Evolutionary conservation across 768 basidiomycete species (phyloP).

Genomic region (Candolleomyces aberdarensis): DNA sequence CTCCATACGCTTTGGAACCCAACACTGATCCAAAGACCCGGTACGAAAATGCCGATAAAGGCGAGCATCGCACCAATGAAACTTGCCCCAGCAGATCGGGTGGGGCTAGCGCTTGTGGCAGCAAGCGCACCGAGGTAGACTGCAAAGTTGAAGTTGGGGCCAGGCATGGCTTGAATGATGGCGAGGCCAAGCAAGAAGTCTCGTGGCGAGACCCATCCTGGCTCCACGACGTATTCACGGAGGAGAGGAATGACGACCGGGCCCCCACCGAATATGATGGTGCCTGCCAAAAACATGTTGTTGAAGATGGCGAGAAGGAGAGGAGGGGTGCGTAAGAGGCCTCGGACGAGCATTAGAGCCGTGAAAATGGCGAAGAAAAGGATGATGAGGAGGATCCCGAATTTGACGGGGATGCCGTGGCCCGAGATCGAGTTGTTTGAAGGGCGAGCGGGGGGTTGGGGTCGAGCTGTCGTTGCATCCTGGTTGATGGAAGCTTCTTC

Average conservation of each 20-base stretch:
- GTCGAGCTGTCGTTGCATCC: background rate
- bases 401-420: conserved; percentile 24
- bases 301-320: conserved; percentile 36
- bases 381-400: conserved; percentile 20
- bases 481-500: background rate
- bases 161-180: conserved; percentile 46
- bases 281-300: conserved; percentile 46
- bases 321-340: conserved; percentile 19
- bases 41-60: conserved; percentile 47
- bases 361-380: conserved; percentile 25
- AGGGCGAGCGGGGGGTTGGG: background rate
- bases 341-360: conserved; percentile 27
- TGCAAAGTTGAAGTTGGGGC: conserved; percentile 56
- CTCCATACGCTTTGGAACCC: conserved; percentile 36
- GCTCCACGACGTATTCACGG: conserved; percentile 47
- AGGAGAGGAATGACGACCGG: conserved; percentile 57
- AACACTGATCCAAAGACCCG: conserved; percentile 38
- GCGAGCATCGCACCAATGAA: conserved; percentile 45
- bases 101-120: conserved; percentile 19
- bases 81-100: conserved; percentile 24
- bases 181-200: conserved; percentile 56
- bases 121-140: conserved; percentile 49
- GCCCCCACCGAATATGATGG: conserved; percentile 51
- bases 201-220: conserved; percentile 48
- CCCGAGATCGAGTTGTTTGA: conserved; percentile 9